These are phyloP conservation scores for Combretum micranthum DNA, from an alignment of 345 rosid genomes.

Conservation along the genomic window DNA sequence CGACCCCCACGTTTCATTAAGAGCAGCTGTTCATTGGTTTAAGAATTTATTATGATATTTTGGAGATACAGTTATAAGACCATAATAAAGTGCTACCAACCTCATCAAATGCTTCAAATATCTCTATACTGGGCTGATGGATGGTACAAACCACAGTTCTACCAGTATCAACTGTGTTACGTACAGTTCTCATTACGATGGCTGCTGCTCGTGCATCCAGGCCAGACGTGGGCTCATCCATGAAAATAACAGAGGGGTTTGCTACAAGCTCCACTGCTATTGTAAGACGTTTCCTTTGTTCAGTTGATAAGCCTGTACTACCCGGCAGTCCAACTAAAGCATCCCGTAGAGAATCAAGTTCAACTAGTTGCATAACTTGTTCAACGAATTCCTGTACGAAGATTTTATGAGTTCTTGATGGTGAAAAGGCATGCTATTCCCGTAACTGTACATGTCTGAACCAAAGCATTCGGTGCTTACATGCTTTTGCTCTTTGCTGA, in stretches of 20 bases:
- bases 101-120: conserved; percentile 96
- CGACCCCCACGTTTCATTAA: conserved; percentile 96
- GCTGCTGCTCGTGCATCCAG: conserved; percentile 99
- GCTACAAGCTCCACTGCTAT: conserved; percentile 97
- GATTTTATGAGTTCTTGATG: not conserved
- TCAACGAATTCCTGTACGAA: conserved; percentile 84
- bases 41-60: not conserved
- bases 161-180: conserved; percentile 94
- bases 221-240: conserved; percentile 99
- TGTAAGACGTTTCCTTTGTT: conserved; percentile 86
- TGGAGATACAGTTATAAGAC: not conserved
- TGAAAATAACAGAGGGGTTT: conserved; percentile 84
- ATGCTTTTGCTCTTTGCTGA: conserved; percentile 45
- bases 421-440: too few relatives aligned
- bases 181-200: conserved; percentile 89
- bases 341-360: conserved; percentile 59
- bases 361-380: conserved; percentile 87
- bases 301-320: conserved; percentile 80
- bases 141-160: conserved; percentile 92
- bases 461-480: conserved; percentile 27
- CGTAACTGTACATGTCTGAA: too few relatives aligned
- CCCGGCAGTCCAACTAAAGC: conserved; percentile 90
- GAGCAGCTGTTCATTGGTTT: conserved; percentile 45
- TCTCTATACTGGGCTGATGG: conserved; percentile 92
- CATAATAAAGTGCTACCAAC: conserved; percentile 21